Evolutionary conservation across 768 basidiomycete genomes (phyloP).

Genomic region (Baorangia bicolor): DNA sequence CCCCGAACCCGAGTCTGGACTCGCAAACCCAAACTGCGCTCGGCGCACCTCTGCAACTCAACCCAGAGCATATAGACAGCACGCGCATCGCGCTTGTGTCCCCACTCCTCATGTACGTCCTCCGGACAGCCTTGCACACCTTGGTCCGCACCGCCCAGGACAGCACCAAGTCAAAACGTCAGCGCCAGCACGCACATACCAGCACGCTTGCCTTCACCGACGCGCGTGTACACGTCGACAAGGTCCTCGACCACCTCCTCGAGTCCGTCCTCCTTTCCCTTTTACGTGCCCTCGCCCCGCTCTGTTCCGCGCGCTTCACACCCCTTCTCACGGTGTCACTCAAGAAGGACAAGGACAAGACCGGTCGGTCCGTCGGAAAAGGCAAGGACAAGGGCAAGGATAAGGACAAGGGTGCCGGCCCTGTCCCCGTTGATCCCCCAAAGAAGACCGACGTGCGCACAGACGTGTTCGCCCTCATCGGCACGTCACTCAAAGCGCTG

Average conservation of each 20-base stretch:
- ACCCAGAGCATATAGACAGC: constrained; percentile 15
- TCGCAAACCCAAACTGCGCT: neutral
- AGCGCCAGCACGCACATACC: neutral
- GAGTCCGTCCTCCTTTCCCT: constrained; percentile 22
- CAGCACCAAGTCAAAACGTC: constrained; percentile 12
- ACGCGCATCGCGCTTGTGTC: constrained; percentile 20
- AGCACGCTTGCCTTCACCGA: neutral
- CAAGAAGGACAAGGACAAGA: constrained; percentile 11
- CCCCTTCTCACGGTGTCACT: neutral
- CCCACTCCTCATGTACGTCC: constrained; percentile 24
- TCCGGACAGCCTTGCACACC: constrained; percentile 21
- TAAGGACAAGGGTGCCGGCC: neutral
- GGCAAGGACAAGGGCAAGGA: constrained; percentile 6
- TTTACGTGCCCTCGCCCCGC: constrained; percentile 17
- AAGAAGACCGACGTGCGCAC: constrained; percentile 16
- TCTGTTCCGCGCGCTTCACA: constrained; percentile 21
- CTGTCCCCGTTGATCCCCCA: neutral
- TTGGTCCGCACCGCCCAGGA: constrained; percentile 12
- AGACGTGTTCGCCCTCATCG: constrained; percentile 26
- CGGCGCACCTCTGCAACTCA: neutral
- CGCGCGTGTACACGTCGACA: constrained; percentile 6
- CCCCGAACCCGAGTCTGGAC: neutral
- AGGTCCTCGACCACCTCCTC: constrained; percentile 17
- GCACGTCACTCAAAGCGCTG: constrained; percentile 17
- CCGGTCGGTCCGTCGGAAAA: neutral